These are phyloP conservation scores for Gigaspora rosea DNA, from an alignment of 192 early-diverging fungal genomes.

Conservation along the genomic window DNA sequence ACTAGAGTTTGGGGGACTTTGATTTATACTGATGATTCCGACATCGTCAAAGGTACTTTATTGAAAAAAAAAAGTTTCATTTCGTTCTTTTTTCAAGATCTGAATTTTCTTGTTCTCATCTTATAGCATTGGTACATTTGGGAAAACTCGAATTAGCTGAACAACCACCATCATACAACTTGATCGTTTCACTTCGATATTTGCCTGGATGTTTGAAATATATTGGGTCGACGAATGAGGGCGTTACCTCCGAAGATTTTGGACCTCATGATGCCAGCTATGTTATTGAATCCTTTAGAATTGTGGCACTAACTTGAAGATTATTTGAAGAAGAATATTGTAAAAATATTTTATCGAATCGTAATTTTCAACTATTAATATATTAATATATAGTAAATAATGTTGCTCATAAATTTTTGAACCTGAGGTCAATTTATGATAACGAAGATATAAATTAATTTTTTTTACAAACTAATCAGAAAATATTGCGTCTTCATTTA, in stretches of 20 bases:
- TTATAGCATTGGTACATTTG: background rate
- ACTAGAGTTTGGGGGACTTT: slow-evolving; percentile 11
- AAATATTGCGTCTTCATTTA: too few relatives aligned
- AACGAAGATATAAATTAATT: too few relatives aligned
- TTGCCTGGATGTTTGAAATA: slow-evolving; percentile 13
- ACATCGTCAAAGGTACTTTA: background rate
- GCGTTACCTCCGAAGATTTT: background rate
- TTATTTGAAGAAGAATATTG: too few relatives aligned
- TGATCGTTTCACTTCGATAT: background rate
- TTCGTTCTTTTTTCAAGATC: too few relatives aligned
- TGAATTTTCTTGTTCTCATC: too few relatives aligned
- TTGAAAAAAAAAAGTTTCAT: too few relatives aligned
- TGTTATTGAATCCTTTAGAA: slow-evolving; percentile 1
- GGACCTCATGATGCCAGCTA: background rate
- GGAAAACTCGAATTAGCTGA: background rate
- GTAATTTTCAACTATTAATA: too few relatives aligned
- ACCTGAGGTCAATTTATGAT: too few relatives aligned
- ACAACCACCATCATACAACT: background rate
- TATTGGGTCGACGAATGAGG: background rate
- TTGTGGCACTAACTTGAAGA: background rate
- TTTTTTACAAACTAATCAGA: too few relatives aligned
- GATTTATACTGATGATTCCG: slow-evolving; percentile 14
- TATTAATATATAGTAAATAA: too few relatives aligned
- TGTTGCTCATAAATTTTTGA: too few relatives aligned
- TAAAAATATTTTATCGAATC: too few relatives aligned